These are phyloP conservation scores for Globisporangium megalacanthum DNA, from an alignment of 352 stramenopile species.

Conservation along the genomic window DNA sequence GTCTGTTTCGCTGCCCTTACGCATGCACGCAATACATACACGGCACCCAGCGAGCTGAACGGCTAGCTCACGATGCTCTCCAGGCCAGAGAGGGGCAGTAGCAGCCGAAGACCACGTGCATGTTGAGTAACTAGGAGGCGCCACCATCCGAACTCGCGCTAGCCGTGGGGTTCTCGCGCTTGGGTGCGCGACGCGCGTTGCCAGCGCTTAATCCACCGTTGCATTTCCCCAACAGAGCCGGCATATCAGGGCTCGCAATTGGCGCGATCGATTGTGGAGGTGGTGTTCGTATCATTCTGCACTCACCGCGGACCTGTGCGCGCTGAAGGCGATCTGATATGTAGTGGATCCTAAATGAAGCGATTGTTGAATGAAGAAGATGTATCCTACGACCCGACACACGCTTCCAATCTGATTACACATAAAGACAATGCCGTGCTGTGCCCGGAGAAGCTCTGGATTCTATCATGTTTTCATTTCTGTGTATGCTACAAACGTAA, in stretches of 20 bases:
- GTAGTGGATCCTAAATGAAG: no score
- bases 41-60: neutral
- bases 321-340: no score
- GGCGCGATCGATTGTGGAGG: no score
- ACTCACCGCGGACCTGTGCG: no score
- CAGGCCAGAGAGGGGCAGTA: neutral
- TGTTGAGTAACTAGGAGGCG: neutral
- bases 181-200: neutral
- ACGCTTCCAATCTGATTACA: no score
- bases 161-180: neutral
- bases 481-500: no score
- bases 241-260: neutral
- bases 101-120: neutral
- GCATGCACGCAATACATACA: neutral
- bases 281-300: no score
- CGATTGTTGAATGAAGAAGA: no score
- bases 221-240: neutral
- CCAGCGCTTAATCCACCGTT: neutral
- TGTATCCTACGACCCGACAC: no score
- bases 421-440: no score
- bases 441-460: no score
- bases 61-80: slow-evolving; percentile 2
- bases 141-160: neutral
- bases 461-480: no score
- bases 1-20: neutral